phyloP scores from a whole-genome alignment of 2,329 filamentous ascomycete genomes.

The Lasiodiplodia gonubiensis region DNA sequence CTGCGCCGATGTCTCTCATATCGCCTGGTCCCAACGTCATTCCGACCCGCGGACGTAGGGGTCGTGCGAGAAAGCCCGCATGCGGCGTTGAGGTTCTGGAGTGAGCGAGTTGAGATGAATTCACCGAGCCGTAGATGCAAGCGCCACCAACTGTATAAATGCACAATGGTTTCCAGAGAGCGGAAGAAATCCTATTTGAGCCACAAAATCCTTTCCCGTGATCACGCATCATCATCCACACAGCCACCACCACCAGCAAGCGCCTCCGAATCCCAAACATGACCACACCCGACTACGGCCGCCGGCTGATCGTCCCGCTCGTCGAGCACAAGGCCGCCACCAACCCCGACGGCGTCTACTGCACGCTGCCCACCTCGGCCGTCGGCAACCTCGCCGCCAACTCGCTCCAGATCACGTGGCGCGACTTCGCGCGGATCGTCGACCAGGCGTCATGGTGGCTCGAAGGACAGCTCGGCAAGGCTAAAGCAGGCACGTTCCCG shows the following conservation, averaged over 20 bases:
- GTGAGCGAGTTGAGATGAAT: neutral
- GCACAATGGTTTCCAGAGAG: too few relatives aligned
- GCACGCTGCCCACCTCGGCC: neutral
- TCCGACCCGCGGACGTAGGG: neutral
- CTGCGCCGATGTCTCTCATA: neutral
- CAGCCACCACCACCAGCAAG: too few relatives aligned
- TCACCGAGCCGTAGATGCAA: neutral
- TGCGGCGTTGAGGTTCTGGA: neutral
- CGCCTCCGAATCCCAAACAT: neutral
- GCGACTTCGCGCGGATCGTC: neutral
- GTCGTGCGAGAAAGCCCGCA: neutral
- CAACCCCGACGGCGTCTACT: neutral
- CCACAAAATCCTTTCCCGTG: too few relatives aligned
- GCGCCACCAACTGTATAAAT: too few relatives aligned
- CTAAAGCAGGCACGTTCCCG: neutral
- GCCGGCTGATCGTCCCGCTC: constrained; percentile 1
- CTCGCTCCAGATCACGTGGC: neutral
- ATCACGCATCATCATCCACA: neutral
- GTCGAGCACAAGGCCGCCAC: neutral
- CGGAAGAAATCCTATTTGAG: too few relatives aligned
- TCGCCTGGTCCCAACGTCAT: neutral
- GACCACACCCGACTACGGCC: neutral
- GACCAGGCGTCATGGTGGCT: constrained; percentile 8
- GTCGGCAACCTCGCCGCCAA: neutral
- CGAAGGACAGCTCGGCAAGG: neutral